Evolutionary conservation across 805 yeast species (phyloP).

Genomic region (Scheffersomyces coipomensis): DNA sequence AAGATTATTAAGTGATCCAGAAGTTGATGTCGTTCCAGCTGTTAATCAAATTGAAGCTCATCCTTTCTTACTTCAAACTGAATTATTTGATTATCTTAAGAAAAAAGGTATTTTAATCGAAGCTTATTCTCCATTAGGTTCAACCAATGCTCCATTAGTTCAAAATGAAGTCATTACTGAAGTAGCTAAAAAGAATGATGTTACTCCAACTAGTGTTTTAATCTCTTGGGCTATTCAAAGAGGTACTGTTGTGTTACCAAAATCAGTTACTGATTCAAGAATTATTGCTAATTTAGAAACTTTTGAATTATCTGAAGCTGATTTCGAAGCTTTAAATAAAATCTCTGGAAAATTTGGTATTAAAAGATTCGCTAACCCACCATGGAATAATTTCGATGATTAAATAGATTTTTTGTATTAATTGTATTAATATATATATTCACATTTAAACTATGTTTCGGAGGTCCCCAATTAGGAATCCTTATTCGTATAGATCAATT

Average conservation of each 20-base stretch:
- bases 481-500: too few relatives aligned
- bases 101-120: conserved; percentile 51
- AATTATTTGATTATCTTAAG: conserved; percentile 58
- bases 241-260: conserved; percentile 38
- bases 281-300: conserved; percentile 37
- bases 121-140: conserved; percentile 55
- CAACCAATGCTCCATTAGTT: conserved; percentile 34
- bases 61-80: conserved; percentile 35
- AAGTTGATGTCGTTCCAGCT: conserved; percentile 58
- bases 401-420: too few relatives aligned
- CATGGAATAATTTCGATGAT: conserved; percentile 14
- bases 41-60: conserved; percentile 77
- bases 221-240: conserved; percentile 41
- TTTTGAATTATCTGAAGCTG: conserved; percentile 31
- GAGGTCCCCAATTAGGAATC: too few relatives aligned
- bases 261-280: conserved; percentile 35
- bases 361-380: conserved; percentile 29
- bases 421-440: too few relatives aligned
- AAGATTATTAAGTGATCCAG: conserved; percentile 47
- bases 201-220: conserved; percentile 33
- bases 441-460: too few relatives aligned
- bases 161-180: conserved; percentile 23
- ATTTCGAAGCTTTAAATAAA: conserved; percentile 30
- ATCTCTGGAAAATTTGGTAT: conserved; percentile 32
- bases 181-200: conserved; percentile 30